These are phyloP conservation scores for Pseudocercospora crystallina DNA, from an alignment of 2,329 filamentous ascomycete genomes.

Conservation along the genomic window DNA sequence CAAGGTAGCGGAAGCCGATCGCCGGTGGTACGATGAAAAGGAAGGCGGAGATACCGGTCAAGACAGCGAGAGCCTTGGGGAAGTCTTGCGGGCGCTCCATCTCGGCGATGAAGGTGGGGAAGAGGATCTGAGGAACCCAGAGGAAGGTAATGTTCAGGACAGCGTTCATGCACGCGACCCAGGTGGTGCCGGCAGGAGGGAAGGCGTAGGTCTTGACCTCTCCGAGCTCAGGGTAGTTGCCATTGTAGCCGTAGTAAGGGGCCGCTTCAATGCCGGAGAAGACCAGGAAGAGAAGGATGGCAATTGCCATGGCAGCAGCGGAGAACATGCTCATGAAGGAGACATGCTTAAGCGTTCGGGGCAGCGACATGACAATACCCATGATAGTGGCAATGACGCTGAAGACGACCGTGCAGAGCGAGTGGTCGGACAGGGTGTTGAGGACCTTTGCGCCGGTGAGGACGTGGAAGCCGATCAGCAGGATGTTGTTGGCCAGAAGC, in stretches of 20 bases:
- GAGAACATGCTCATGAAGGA: conserved; percentile 55
- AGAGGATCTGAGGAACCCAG: conserved; percentile 54
- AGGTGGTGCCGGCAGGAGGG: conserved; percentile 48
- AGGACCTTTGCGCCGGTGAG: conserved; percentile 51
- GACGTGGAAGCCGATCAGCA: conserved; percentile 53
- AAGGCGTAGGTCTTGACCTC: conserved; percentile 50
- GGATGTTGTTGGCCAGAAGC: conserved; percentile 54
- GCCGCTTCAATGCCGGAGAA: conserved; percentile 49
- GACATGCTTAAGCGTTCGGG: conserved; percentile 48
- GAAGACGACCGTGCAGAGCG: conserved; percentile 51
- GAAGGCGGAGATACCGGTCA: conserved; percentile 46
- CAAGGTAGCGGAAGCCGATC: conserved; percentile 51
- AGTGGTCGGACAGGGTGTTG: conserved; percentile 52
- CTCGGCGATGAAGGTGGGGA: conserved; percentile 54
- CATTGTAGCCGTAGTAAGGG: conserved; percentile 48
- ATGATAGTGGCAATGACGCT: conserved; percentile 48
- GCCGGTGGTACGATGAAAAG: conserved; percentile 52
- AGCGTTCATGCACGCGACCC: conserved; percentile 51
- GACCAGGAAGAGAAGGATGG: conserved; percentile 52
- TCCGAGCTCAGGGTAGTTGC: conserved; percentile 46
- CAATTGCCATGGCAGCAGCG: conserved; percentile 49
- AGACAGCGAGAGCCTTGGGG: conserved; percentile 51
- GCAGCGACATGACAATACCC: conserved; percentile 49
- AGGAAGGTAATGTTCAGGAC: conserved; percentile 49
- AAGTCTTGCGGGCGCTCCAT: conserved; percentile 54